phyloP scores from a whole-genome alignment of 257 asterid species.

The Fraxinus anomala region DNA sequence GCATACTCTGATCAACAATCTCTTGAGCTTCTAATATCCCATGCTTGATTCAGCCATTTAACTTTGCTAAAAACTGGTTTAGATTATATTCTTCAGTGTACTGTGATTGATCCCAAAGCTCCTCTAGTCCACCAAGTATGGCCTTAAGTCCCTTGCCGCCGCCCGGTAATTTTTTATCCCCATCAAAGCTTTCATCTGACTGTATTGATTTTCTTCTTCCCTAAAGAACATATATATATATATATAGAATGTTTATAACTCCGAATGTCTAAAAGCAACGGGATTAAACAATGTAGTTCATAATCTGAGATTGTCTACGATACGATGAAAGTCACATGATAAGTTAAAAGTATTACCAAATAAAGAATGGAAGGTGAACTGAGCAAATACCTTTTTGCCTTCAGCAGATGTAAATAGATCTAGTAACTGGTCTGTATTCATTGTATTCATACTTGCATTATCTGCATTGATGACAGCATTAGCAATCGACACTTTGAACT shows the following conservation, averaged over 20 bases:
- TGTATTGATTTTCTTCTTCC: conserved; percentile 46
- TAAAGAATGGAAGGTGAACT: conserved; percentile 2
- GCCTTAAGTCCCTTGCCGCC: conserved; percentile 78
- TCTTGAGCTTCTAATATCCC: conserved; percentile 11
- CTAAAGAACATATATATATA: conserved; percentile 41
- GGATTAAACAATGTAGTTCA: neutral
- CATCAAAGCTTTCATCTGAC: conserved; percentile 44
- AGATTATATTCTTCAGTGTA: conserved; percentile 94
- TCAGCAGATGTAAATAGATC: conserved; percentile 94
- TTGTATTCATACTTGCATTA: conserved; percentile 90
- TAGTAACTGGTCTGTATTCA: conserved; percentile 96
- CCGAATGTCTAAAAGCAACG: neutral
- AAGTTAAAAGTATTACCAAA: neutral
- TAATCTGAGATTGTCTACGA: neutral
- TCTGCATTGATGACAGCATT: conserved; percentile 94
- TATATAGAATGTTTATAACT: neutral
- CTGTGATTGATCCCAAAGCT: conserved; percentile 99
- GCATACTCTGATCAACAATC: conserved; percentile 33
- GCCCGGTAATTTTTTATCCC: conserved; percentile 57
- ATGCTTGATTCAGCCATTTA: conserved; percentile 59
- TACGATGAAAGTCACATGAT: neutral
- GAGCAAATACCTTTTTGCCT: conserved; percentile 63
- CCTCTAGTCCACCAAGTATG: conserved; percentile 92
- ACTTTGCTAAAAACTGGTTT: conserved; percentile 74
- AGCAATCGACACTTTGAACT: conserved; percentile 92